Evolutionary conservation across 768 basidiomycete species (phyloP), one percentile per base, ranked within the genome.

Genomic region (Mycena haematopus): DNA sequence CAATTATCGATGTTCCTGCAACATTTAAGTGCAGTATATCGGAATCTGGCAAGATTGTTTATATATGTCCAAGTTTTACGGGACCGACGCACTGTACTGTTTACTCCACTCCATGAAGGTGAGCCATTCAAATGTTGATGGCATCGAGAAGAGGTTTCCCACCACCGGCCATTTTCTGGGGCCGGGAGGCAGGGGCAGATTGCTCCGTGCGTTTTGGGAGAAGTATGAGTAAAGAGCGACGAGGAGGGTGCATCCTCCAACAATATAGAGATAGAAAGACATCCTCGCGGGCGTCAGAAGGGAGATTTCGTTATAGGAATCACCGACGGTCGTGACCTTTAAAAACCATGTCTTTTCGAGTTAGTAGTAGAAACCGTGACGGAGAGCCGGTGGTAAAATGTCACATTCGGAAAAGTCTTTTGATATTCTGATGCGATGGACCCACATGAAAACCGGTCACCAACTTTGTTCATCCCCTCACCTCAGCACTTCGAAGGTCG

Each of bases 1-100:
- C 67, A 22, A 82, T 65, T 22, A 81, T 63, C 29, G 72, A 67
- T 9, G 66, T 65, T 3, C 79, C 77, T 14, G 73, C 61, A 10
- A 70, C 69, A 25, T 71, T 63, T 27, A 76, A 25, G 57, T 76
- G 72, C 5, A 78, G 50, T 2, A 77, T 64, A 29, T 74, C 74
- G 19, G 73, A 75, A 22, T 70, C 77, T 78, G 31, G 7, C 10
- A 40, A 22, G n/a, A 14, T 36, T 45, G 19, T n/a, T 21, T 54
- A 52, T 0, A n/a, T 24, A 13, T 19, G 10, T 14, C 13, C 36
- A 36, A 33, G 15, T 5, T 29, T 9, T 3, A 19, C 4, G 22
- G 33, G 47, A 42, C 8, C 8, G 52, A 63, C 55, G 21, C 22
- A 65, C 63, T 58, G 54, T 60, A 65, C 51, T 65, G 56, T 38